A percentile compares a stretch with the other conserved stretches of the same genome.
Conservation (phyloP, 1,284 basidiomycete species). For the Trichosporon asahii region DNA sequence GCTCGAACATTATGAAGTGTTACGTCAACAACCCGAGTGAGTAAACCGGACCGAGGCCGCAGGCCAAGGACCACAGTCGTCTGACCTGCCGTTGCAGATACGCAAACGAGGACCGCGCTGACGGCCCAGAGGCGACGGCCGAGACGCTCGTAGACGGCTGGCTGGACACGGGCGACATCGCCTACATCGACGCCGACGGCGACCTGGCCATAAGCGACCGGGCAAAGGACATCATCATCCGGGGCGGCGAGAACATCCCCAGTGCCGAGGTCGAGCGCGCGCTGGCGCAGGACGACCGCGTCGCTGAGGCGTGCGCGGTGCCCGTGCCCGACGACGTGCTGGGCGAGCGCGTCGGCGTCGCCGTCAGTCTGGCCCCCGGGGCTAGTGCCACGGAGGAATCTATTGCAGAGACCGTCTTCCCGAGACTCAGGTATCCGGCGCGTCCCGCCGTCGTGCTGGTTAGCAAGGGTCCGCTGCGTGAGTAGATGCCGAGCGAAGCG, state of each 20-base stretch:
- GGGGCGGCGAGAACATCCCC: conserved; percentile 46
- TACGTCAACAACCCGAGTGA: conserved; percentile 43
- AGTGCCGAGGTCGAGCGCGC: conserved; percentile 46
- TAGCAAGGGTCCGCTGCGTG: conserved; percentile 17
- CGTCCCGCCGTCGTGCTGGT: conserved; percentile 21
- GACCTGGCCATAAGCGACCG: conserved; percentile 44
- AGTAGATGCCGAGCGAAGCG: too few species aligned
- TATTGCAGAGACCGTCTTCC: conserved; percentile 15
- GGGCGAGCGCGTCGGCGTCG: conserved; percentile 43
- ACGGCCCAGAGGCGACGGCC: conserved; percentile 19
- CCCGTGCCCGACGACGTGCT: conserved; percentile 38
- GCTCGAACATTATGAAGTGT: conserved; percentile 46
- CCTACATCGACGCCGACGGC: conserved; percentile 38
- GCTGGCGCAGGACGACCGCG: conserved; percentile 33
- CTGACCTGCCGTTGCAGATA: too few species aligned
- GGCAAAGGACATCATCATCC: conserved; percentile 44
- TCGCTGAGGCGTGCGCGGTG: conserved; percentile 41
- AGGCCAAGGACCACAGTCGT: too few species aligned
- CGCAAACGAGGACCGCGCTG: too few species aligned
- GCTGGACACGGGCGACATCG: conserved; percentile 46
- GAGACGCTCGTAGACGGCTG: conserved; percentile 34
- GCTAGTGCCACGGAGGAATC: conserved; percentile 12
- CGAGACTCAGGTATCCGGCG: conserved; percentile 19
- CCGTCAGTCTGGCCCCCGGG: conserved; percentile 31
- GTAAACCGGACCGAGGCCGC: neutral